Evolutionary conservation across 1,284 basidiomycete species (phyloP).

Genomic region (Ceratobasidium theobromae): DNA sequence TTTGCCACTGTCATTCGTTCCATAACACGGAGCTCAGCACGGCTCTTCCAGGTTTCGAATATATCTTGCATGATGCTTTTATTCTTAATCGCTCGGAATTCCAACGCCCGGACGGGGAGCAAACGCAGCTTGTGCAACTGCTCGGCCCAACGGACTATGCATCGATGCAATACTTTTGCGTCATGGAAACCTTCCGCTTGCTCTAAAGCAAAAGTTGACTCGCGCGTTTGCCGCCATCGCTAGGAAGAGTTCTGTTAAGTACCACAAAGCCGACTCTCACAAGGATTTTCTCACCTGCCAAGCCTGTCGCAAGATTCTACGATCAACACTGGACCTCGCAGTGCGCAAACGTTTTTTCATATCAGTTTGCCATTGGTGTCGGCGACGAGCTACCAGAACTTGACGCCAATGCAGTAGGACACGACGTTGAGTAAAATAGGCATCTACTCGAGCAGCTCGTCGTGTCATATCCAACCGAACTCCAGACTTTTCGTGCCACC

Average conservation of each 20-base stretch:
- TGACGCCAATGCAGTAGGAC: slow-evolving; percentile 25
- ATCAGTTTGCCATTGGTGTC: slow-evolving; percentile 31
- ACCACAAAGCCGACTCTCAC: neutral
- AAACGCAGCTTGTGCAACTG: slow-evolving; percentile 14
- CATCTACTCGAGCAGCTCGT: slow-evolving; percentile 31
- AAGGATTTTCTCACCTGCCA: slow-evolving; percentile 22
- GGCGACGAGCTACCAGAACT: slow-evolving; percentile 3
- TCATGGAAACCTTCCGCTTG: slow-evolving; percentile 23
- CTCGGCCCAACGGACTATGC: slow-evolving; percentile 26
- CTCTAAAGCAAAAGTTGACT: slow-evolving; percentile 3
- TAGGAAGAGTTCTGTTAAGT: neutral
- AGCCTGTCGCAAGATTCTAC: slow-evolving; percentile 18
- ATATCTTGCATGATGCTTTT: slow-evolving; percentile 5
- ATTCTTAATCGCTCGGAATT: slow-evolving; percentile 11
- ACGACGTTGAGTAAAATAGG: slow-evolving; percentile 20
- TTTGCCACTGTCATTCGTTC: slow-evolving; percentile 25
- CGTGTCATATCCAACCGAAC: slow-evolving; percentile 10
- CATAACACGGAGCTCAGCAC: slow-evolving; percentile 27
- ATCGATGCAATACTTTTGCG: slow-evolving; percentile 14
- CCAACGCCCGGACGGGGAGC: slow-evolving; percentile 8
- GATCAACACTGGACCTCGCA: slow-evolving; percentile 19
- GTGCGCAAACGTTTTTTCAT: slow-evolving; percentile 26
- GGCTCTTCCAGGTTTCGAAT: slow-evolving; percentile 35
- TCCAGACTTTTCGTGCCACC: slow-evolving; percentile 31
- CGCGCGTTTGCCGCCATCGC: slow-evolving; percentile 25